Base-by-base conservation (phyloP, 202 grass and related monocot species). In the Setaria italica region DNA sequence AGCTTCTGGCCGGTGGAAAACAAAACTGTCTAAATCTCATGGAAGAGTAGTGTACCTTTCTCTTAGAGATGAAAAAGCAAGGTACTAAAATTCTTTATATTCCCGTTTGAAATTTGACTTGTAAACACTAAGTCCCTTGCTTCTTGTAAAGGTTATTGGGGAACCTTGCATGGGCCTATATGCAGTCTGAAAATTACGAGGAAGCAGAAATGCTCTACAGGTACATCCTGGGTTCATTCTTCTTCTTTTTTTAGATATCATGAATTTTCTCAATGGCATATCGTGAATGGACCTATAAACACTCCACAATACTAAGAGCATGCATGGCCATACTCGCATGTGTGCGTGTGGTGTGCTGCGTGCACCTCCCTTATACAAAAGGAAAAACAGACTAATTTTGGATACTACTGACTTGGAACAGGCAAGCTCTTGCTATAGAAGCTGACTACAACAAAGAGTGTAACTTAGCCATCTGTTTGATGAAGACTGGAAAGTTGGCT, bases 391-490 rank as follows among this genome's bases (percentile, higher is more conserved):
- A 79, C 59, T 83, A 74, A 89, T 42, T 59, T 42, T 64, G 20
- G 33, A 33, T 83, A 35, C 43, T 80, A 62, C 17, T 81, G 9
- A 64, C 54, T 89, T 80, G 67, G 21, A 80, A 39, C 92, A 94
- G 92, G 90, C 85, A 94, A 94, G 90, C 90, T 86, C 85, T 92
- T 82, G 79, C 90, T 71, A 81, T 92, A 30, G 82, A 94, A 81
- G 78, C 83, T 79, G 90, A 92, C 80, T 86, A 86, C 84, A 92
- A 92, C 79, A 92, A 86, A 72, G 87, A 92, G 71, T 94, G 92
- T 81, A 94, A 94, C 58, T 86, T 94, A 79, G 90, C 90, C 59
- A 88, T 92, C 37, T 94, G 90, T 80, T 84, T 92, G 85, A 94
- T 92, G 82, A 92, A 88, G 71, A 81, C 72, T 13, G 90, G 92